Base-by-base conservation (phyloP, 1,284 basidiomycete species). In the Cutaneotrichosporon sp. region DNA sequence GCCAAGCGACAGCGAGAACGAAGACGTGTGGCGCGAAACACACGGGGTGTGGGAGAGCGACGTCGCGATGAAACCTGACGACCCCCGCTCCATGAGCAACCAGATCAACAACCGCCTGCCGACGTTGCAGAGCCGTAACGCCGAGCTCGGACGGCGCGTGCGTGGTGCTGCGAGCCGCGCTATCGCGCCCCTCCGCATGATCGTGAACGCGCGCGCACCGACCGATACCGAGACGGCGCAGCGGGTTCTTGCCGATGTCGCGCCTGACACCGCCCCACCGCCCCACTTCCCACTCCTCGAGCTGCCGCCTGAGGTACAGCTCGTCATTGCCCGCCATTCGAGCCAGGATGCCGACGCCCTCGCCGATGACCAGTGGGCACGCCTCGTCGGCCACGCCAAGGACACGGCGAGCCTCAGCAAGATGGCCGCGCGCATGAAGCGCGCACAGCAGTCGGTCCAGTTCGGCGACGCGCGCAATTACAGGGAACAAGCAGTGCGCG, bases 291-390 rank as follows among this genome's bases (percentile, higher is more conserved):
- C 64, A 3, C 52, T 79, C 9, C 62, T 79, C 50, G 74, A 76
- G 9, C 69, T 79, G 13, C 77, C 77, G 30, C 60, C 61, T 42
- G 77, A 79, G 60, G 69, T 79, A 14, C 49, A 74, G 14, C 65
- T 74, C 32, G 65, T 71, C 26, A 72, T 79, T 31, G 70, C 75
- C 0, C 66, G 73, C 21, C 73, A 78, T 63, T 58, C 63, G 14
- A 69, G 68, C 5, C 62, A 65, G 10, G 77, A 79, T 59, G 59
- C 72, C 0, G 53, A 64, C 9, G 77, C 77, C 14, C 65, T 79
- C 22, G 68, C 67, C n/a, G 72, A 74, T 32, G 60, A 63, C 2
- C 77, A 79, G 65, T 78, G 70, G 64, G 63, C 66, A 5, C 64
- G 73, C 31, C 26, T 79, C 10, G 53, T 70, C 18, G 64, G 56